Base-by-base conservation (phyloP, 1,139 yeast genomes). In the Zygosaccharomyces pseudobailii region DNA sequence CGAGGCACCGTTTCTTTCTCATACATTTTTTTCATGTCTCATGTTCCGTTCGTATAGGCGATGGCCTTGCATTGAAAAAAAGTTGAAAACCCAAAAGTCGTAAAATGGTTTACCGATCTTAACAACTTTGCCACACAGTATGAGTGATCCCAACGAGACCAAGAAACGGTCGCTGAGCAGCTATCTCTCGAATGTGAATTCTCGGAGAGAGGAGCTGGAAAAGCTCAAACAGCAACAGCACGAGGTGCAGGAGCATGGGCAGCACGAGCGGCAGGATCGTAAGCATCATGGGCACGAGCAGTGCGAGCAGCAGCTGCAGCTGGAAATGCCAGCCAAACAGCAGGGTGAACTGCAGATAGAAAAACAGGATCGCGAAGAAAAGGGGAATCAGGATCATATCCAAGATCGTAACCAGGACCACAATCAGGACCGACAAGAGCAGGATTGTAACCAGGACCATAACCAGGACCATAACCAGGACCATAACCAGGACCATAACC, bases 111-210 rank as follows among this genome's bases (percentile, higher is more conserved):
- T 30, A 19, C 19, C 33, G 13, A 30, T 7, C 13, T 7, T n/a
- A 1, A 30, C 33, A 9, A 19, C 33, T 30, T 24, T 6, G 6
- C 33, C 10, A 30, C 19, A 19, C 33, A 9, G 5, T 3, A 38
- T 38, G 41, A 38, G 41, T 19, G 41, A 38, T 27, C 34, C 41
- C 21, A 38, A 17, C 23, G 41, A 38, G 23, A 38, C 41, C 13
- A 62, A 62, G 52, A 61, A 53, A 45, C 54, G 68, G 42, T 63
- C 69, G 2, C 51, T 67, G 40, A 62, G 70, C 36, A 66, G 64
- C 38, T 67, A 67, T 45, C 49, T 67, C 23, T 63, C 68, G n/a
- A 65, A 64, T 45, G 63, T 65, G 2, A 55, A 46, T 17, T 51
- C 59, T 21, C 54, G 69, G 49, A 59, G 63, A 39, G 63, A 56